Conservation (phyloP, 2,329 filamentous ascomycete species). For the Capronia epimyces region DNA sequence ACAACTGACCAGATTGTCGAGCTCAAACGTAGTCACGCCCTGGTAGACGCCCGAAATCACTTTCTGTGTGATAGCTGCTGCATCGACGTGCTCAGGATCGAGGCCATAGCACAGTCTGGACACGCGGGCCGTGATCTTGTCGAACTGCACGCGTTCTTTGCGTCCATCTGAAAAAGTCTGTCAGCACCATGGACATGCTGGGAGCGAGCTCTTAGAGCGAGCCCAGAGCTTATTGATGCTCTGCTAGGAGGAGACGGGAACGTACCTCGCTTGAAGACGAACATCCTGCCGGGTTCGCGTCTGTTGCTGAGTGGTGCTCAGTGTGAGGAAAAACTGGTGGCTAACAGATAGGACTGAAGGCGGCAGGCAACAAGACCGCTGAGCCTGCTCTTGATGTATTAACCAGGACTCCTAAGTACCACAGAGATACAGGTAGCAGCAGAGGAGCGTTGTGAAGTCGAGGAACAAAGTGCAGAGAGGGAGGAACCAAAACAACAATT, state of each 20-base stretch:
- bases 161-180: conserved; percentile 68
- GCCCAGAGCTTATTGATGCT: conserved; percentile 13
- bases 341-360: neutral
- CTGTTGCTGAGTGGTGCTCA: neutral
- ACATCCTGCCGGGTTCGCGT: conserved; percentile 42
- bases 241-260: conserved; percentile 21
- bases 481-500: conserved; percentile 3
- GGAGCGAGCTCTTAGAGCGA: neutral
- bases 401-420: conserved; percentile 7
- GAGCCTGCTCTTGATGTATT: conserved; percentile 11
- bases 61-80: conserved; percentile 96
- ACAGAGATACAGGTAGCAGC: conserved; percentile 17
- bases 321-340: conserved; percentile 1
- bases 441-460: conserved; percentile 1
- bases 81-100: conserved; percentile 91
- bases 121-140: conserved; percentile 99
- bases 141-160: conserved; percentile 99
- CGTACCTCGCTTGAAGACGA: conserved; percentile 60
- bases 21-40: conserved; percentile 90
- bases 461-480: conserved; percentile 10
- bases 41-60: conserved; percentile 99
- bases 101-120: conserved; percentile 96
- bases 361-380: neutral
- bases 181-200: conserved; percentile 19
- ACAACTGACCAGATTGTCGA: conserved; percentile 82